Evolutionary conservation across 306 rosid genomes (phyloP), one percentile per base, ranked within the genome.

Genomic region (Crotalaria pallida): DNA sequence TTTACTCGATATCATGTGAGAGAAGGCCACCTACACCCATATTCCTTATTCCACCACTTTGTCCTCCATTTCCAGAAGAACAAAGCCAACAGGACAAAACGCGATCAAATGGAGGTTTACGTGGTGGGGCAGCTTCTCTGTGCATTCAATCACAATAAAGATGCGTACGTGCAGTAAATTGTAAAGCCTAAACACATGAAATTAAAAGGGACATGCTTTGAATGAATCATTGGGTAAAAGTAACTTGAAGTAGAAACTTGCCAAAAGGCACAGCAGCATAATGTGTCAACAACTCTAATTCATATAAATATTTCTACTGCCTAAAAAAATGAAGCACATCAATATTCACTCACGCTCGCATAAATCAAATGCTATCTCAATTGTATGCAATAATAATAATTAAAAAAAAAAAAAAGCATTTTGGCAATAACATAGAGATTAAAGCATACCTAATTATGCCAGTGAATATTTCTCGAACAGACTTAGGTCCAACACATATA

Each of bases 401-500:
- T n/a, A n/a, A n/a, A n/a, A n/a, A n/a, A n/a, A n/a, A 31, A 31
- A 6, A 31, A 0, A 31, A 31, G 6, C 9, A 31, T 31, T 31
- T 31, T 6, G 36, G 36, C n/a, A 29, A 38, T 2, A 68, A 59
- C 66, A 45, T 9, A 59, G 18, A 16, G 15, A 3, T 2, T 3
- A 41, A 6, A 41, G 17, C 22, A 62, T 74, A 90, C 98, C 98
- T 88, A 41, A 93, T 90, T 21, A 80, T 76, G 58, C 96, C 97
- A 1, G 88, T 82, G 69, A 93, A 93, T 17, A 90, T 90, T 75
- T 91, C 97, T 36, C 79, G 74, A 63, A 90, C 92, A 34, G 95
- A 87, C 73, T 85, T 90, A 1, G 88, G 63, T 41, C 95, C 97
- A 75, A 90, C 96, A 80, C 98, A 94, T 94, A 87, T 71, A 36